Base-by-base conservation (phyloP, 768 basidiomycete species). In the Boletus insuetus region DNA sequence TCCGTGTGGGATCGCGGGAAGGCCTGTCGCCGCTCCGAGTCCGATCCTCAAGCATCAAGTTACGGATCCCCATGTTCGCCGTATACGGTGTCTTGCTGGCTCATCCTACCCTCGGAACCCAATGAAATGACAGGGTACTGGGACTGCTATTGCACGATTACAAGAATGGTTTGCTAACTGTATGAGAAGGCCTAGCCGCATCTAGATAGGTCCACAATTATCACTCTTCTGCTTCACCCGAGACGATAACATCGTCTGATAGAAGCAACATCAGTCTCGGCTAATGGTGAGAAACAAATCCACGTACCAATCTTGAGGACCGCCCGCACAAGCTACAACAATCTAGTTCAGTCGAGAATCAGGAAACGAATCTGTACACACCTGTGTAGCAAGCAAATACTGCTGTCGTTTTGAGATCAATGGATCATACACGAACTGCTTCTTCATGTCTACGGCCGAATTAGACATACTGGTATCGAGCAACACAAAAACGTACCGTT, bases 331-430 rank as follows among this genome's bases (percentile, higher is more conserved):
- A 93, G 81, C 85, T 89, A 54, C 38, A 58, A 37, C 22, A 37
- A 19, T 53, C 37, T 39, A n/a, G 17, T n/a, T 60, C 24, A 63
- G 51, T 38, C 20, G 31, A 19, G 29, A 35, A n/a, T 22, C 9
- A 37, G 49, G 41, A 66, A 1, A 1, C 16, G 4, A 11, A 51
- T 10, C 4, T 10, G 10, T 3, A 58, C 80, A 46, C 56, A 91
- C 86, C 82, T 95, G 94, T 20, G 95, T 98, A n/a, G 97, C 97
- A 40, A 99, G 78, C 55, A 99, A 76, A 74, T 94, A 97, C 68
- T 98, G 96, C 68, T 98, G 95, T 66, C 96, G 78, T 76, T 98
- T 99, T 40, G 94, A 94, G 72, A 98, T 97, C 60, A 98, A 75
- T 29, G 97, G 96, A 67, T 99, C 97, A 63, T 95, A 94, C 41